phyloP scores from a whole-genome alignment of 1,139 yeast genomes.

The Chernovozyma sophiae-reginae region DNA sequence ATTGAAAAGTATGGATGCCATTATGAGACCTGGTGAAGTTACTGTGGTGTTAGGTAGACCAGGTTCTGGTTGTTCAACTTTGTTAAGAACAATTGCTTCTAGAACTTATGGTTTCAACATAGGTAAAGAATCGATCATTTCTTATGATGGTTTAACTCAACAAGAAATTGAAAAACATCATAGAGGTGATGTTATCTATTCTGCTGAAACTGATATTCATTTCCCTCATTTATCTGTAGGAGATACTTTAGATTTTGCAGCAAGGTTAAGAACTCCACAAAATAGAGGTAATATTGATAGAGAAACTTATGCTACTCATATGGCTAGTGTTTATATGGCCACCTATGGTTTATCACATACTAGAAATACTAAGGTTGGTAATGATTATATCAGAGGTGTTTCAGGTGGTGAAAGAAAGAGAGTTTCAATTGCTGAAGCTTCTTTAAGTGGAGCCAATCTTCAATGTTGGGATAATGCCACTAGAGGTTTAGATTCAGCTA shows the following conservation, averaged over 20 bases:
- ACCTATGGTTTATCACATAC: conserved; percentile 37
- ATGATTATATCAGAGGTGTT: conserved; percentile 35
- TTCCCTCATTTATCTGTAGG: conserved; percentile 52
- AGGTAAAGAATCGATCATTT: conserved; percentile 42
- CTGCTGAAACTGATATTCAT: conserved; percentile 51
- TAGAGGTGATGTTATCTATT: conserved; percentile 44
- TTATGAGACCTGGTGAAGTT: conserved; percentile 66
- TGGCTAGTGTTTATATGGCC: conserved; percentile 42
- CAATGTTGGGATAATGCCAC: conserved; percentile 65
- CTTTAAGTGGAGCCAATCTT: conserved; percentile 32
- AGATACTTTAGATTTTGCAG: conserved; percentile 46
- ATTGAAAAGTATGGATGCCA: conserved; percentile 63
- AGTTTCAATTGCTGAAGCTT: conserved; percentile 42
- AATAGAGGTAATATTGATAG: conserved; percentile 36
- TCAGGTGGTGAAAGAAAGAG: conserved; percentile 46
- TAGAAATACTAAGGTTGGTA: conserved; percentile 32
- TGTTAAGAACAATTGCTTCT: conserved; percentile 64
- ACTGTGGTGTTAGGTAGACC: conserved; percentile 80
- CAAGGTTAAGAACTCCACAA: conserved; percentile 38
- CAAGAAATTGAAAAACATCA: conserved; percentile 24
- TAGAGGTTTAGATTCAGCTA: conserved; percentile 58
- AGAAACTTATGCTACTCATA: conserved; percentile 37
- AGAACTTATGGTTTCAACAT: conserved; percentile 70
- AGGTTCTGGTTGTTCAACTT: conserved; percentile 82
- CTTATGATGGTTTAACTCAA: conserved; percentile 31